Evolutionary conservation across 2,329 filamentous ascomycete genomes (phyloP), one percentile per base, ranked within the genome.

Genomic region (Colletotrichum magnum): DNA sequence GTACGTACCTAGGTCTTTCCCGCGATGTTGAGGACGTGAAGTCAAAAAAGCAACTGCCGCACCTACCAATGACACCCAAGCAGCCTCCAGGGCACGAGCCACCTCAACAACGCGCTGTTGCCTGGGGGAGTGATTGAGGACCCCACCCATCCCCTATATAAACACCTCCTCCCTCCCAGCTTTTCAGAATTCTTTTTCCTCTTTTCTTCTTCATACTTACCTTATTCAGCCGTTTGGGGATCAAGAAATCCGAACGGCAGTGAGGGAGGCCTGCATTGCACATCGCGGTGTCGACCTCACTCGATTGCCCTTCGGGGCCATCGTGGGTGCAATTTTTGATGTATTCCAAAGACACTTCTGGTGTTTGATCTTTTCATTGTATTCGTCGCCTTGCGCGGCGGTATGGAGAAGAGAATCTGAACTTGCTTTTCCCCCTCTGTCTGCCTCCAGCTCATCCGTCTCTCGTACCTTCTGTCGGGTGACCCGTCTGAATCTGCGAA

Each of bases 221-320:
- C 83, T 86, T 86, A 78, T 80, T 78, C 77, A 77, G 79, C 75
- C 74, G 70, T 73, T 72, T 75, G 77, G 76, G 75, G 84, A 77
- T 86, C 84, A 86, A 72, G 81, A 82, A 81, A 75, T 72, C 78
- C 76, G 74, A 74, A 66, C 73, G 74, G 77, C 80, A 84, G 80
- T 76, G 74, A 74, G 80, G 81, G 77, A 79, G 79, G 79, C 82
- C 84, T 86, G 83, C 84, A 86, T 85, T 84, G 84, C 84, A 87
- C 84, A 84, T 76, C 83, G 69, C 67, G 71, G 71, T 60, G 71
- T 68, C 58, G 60, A 65, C 56, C 63, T 64, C 41, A 61, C 59
- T 72, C 66, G 69, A 72, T 72, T 72, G 71, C 53, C 71, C 71
- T 72, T 72, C 69, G 66, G 71, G 69, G 63, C 71, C 71, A 64